Base-by-base conservation (phyloP, 257 asterid species). In the Fraxinus excelsior region DNA sequence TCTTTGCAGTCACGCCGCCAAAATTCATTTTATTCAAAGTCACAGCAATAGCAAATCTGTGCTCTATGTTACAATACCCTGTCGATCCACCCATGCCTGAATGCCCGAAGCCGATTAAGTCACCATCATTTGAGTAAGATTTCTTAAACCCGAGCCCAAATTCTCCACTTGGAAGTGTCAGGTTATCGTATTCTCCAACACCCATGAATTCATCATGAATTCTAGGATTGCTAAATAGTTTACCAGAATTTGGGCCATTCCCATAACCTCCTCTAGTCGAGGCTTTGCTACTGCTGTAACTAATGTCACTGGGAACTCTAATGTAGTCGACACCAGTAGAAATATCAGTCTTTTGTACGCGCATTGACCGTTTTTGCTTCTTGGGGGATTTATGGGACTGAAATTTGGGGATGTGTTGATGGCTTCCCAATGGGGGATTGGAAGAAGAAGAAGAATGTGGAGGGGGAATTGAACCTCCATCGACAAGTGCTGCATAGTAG, bases 61-160 rank as follows among this genome's bases (percentile, higher is more conserved):
- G 80, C 5, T 91, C 82, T 19, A 89, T 82, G 81, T 93, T 90
- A 23, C 98, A 92, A 23, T 80, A 90, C 32, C 96, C 98, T 0
- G 94, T 91, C 13, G 99, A 95, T n/a, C 99, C 99, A 25, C 99
- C 99, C 75, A 95, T 83, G 21, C 99, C 99, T 0, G 98, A 90
- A 81, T 95, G 99, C 74, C 99, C 99, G 16, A 93, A 95, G 42
- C 99, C 99, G 32, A 92, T 85, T 84, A 93, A 74, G 44, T 73
- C 78, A 32, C 89, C 94, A 11, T 88, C 92, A 76, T 79, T 84
- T 2, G 99, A 84, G 85, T 80, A 79, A 18, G 92, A 84, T 81
- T 95, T 86, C 90, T 83, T 95, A 49, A 92, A 93, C 31, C 99
- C 99, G 28, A 95, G 99, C 62, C 99, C 99, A 66, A 91, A 93